These are phyloP conservation scores for Opeltia flavorubescens DNA, from an alignment of 495 filamentous ascomycete genomes.

Conservation along the genomic window DNA sequence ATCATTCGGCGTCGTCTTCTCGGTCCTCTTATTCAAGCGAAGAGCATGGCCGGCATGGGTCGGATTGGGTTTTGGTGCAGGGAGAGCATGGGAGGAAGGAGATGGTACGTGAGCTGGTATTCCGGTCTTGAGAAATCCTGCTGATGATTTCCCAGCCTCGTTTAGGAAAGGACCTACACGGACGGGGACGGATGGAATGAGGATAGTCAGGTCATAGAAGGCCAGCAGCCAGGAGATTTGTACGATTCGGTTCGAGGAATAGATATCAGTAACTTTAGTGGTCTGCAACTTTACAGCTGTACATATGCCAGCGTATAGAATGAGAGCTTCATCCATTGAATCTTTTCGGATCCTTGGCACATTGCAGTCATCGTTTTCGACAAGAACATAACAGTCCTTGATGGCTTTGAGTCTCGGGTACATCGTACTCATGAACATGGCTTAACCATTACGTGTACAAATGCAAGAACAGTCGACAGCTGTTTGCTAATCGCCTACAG, in stretches of 20 bases:
- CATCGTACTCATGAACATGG: too few relatives aligned
- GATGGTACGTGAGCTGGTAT: conserved; percentile 30
- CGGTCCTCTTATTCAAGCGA: conserved; percentile 92
- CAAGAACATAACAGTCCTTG: too few relatives aligned
- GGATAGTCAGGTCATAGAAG: not conserved
- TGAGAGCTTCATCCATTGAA: too few relatives aligned
- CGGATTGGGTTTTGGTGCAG: conserved; percentile 87
- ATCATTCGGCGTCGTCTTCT: conserved; percentile 94
- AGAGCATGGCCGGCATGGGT: conserved; percentile 90
- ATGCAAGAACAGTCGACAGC: too few relatives aligned
- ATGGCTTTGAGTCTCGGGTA: too few relatives aligned
- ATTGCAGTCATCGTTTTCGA: too few relatives aligned
- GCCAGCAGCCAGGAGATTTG: not conserved
- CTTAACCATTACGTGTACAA: too few relatives aligned
- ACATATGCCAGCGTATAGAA: too few relatives aligned
- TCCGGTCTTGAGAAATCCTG: not conserved
- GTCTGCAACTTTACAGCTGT: not conserved
- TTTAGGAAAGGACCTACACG: not conserved
- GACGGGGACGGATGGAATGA: not conserved
- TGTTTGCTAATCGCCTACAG: too few relatives aligned
- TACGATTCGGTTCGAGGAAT: not conserved
- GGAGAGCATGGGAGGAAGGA: conserved; percentile 84
- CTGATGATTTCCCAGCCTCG: not conserved
- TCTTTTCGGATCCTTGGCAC: too few relatives aligned
- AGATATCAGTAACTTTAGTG: not conserved